Evolutionary conservation across 495 filamentous ascomycete species (phyloP), one percentile per base, ranked within the genome.

Genomic region (Aspergillus biplanus): DNA sequence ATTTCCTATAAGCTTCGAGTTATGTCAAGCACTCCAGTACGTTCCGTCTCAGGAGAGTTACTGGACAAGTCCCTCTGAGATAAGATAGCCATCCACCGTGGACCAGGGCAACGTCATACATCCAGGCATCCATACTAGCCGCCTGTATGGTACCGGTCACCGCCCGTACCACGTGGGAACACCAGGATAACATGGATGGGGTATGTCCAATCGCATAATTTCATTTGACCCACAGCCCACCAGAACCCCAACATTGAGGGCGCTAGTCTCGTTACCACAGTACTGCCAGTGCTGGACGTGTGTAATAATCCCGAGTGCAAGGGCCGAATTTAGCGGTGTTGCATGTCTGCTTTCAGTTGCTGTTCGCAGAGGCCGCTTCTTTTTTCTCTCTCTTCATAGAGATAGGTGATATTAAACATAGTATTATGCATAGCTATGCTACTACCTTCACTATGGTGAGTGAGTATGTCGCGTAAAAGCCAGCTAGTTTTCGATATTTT

Each of bases 91-190:
- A 50, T 2, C 47, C 47, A 12, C 47, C 37, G 15, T 42, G 3
- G 9, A 49, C 21, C 13, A n/a, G 4, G 5, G 27, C 21, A 55
- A 46, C 39, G 59, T 61, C 49, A 61, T 61, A 46, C 37, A 39
- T 15, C 33, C 58, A 42, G n/a, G 49, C 50, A 52, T 37, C 21
- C 58, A 50, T 53, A n/a, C 18, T 37, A 32, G 18, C 32, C 49
- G 37, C 21, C 31, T 34, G 39, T 53, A 61, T 18, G 18, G 58
- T 54, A 62, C 58, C 57, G 56, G 49, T 54, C 48, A 59, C 64
- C 59, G 27, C 34, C 63, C 61, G 66, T 59, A 63, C 66, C 66
- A 68, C 66, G 66, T 68, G 66, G 66, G 61, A 68, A 61, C 52
- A 52, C 59, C 50, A 52, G 60, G 59, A 52, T 65, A 44, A 61